phyloP scores from a whole-genome alignment of 2,329 filamentous ascomycete genomes.

The Fonsecaea multimorphosa region DNA sequence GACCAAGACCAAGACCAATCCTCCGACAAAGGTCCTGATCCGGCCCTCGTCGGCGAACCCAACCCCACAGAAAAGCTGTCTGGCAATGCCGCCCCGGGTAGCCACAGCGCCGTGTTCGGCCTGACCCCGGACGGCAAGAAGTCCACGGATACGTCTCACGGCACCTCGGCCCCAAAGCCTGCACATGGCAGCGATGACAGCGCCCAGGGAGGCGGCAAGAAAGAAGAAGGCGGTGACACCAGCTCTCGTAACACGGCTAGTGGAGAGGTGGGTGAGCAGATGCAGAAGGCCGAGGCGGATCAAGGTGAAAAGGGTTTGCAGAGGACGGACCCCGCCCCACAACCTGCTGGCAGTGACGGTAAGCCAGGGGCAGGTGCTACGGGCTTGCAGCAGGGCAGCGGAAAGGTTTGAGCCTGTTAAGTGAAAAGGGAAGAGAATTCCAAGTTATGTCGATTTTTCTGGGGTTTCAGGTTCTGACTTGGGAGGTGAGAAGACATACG shows the following conservation, averaged over 20 bases:
- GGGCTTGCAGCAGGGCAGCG: conserved; percentile 17
- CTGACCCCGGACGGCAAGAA: conserved; percentile 36
- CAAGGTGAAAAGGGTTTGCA: conserved; percentile 26
- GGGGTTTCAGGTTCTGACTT: not conserved
- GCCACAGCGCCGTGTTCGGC: conserved; percentile 39
- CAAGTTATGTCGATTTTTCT: not conserved
- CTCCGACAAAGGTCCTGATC: conserved; percentile 31
- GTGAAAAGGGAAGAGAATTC: not conserved
- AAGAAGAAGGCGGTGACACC: conserved; percentile 3
- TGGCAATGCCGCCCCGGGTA: conserved; percentile 33
- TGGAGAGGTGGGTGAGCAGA: conserved; percentile 27
- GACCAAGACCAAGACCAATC: conserved; percentile 12
- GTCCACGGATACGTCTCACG: conserved; percentile 17
- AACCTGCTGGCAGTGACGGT: conserved; percentile 3
- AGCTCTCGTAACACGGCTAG: conserved; percentile 11
- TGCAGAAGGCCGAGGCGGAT: conserved; percentile 19
- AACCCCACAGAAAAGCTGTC: conserved; percentile 30
- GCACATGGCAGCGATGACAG: conserved; percentile 17
- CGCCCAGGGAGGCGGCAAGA: conserved; percentile 15
- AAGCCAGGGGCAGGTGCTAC: conserved; percentile 27
- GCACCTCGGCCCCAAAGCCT: conserved; percentile 9
- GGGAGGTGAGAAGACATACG: not conserved
- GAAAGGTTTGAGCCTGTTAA: conserved; percentile 4
- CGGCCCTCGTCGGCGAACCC: conserved; percentile 30
- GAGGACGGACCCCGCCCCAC: conserved; percentile 28